Evolutionary conservation across 148 eudicot species (phyloP).

Genomic region (Heliamphora exappendiculata): DNA sequence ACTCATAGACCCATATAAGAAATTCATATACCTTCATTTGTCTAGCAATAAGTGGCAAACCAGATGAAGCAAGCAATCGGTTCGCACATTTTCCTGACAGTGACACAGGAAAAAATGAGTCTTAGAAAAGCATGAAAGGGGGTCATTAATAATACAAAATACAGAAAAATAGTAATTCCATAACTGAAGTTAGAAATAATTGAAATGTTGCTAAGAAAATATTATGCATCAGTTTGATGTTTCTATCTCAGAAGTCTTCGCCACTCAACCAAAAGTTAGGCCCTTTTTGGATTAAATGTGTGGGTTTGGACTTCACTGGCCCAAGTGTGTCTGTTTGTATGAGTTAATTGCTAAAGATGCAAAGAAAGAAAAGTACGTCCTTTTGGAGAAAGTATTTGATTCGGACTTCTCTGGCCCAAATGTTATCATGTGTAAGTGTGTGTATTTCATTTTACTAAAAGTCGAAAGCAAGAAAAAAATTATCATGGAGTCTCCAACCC

Average conservation of each 20-base stretch:
- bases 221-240: background rate
- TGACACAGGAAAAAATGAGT: background rate
- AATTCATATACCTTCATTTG: slow-evolving; percentile 79
- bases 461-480: background rate
- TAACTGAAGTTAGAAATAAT: background rate
- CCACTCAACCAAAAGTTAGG: background rate
- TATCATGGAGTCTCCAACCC: too few species aligned
- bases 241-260: background rate
- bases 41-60: slow-evolving; percentile 88
- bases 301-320: background rate
- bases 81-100: slow-evolving; percentile 91
- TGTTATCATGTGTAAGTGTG: background rate
- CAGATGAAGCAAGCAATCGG: slow-evolving; percentile 82
- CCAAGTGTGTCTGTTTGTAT: background rate
- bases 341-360: background rate
- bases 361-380: background rate
- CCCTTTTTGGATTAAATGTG: background rate
- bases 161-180: background rate
- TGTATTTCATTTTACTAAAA: background rate
- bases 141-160: background rate
- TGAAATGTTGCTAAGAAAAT: background rate
- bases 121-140: background rate
- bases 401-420: background rate
- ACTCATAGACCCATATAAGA: background rate
- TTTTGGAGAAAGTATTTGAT: background rate